Percentiles rank a stretch among this genome's conserved stretches.
Evolutionary conservation across 768 basidiomycete genomes (phyloP).

Genomic region (Tricholoma flavovirens): DNA sequence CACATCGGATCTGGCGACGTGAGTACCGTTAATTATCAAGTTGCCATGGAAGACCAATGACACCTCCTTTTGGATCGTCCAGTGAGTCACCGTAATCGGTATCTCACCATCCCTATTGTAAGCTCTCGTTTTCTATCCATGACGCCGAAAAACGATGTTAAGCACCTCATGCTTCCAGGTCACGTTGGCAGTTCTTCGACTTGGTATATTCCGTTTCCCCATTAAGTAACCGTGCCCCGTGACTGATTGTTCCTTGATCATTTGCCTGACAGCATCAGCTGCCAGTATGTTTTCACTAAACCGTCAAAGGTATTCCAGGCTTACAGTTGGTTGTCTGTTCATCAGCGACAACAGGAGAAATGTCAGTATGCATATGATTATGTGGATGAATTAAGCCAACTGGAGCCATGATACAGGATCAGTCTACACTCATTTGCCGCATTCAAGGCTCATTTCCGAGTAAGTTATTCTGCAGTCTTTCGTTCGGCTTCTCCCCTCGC

Average conservation of each 20-base stretch:
- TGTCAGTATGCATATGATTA: slow-evolving; percentile 14
- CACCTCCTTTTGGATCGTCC: neutral
- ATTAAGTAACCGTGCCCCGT: neutral
- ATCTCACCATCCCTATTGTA: slow-evolving; percentile 27
- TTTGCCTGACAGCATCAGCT: slow-evolving; percentile 17
- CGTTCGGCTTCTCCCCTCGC: no score
- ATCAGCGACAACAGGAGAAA: slow-evolving; percentile 24
- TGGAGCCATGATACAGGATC: slow-evolving; percentile 16
- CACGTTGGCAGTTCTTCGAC: slow-evolving; percentile 22
- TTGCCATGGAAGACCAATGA: neutral
- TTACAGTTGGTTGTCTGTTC: neutral
- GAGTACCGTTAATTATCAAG: slow-evolving; percentile 9
- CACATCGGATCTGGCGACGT: slow-evolving; percentile 35
- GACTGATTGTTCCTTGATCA: neutral
- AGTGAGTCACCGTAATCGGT: slow-evolving; percentile 36
- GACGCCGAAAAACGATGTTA: neutral
- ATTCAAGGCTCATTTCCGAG: slow-evolving; percentile 4
- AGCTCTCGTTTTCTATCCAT: slow-evolving; percentile 4
- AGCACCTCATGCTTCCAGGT: slow-evolving; percentile 10
- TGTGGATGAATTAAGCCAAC: neutral
- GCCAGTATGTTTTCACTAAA: slow-evolving; percentile 17
- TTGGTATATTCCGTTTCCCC: slow-evolving; percentile 16
- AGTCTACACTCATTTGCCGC: neutral
- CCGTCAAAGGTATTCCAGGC: neutral
- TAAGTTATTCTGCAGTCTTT: neutral